Conservation (phyloP, 2,329 filamentous ascomycete genomes). For the Mariannaea elegans region DNA sequence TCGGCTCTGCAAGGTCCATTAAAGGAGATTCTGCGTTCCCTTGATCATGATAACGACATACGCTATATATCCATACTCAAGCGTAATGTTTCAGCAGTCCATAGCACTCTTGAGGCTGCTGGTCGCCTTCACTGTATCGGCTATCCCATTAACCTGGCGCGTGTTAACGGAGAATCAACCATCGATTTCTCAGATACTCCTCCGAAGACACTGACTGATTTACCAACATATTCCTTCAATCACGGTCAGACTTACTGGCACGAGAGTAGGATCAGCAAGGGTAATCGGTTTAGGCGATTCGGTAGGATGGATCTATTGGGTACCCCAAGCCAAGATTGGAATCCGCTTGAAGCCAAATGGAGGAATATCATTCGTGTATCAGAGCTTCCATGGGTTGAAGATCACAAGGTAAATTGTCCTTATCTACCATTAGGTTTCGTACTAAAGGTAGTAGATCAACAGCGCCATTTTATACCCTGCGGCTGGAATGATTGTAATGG, state of each 20-base stretch:
- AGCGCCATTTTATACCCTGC: not conserved
- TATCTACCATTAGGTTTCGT: too few species aligned
- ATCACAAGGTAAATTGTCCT: too few species aligned
- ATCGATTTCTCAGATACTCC: not conserved
- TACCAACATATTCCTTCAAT: conserved; percentile 7
- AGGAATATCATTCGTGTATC: not conserved
- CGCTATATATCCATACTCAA: not conserved
- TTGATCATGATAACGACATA: too few species aligned
- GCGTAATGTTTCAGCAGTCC: not conserved
- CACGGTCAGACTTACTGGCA: not conserved
- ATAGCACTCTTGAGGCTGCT: not conserved
- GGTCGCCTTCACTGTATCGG: not conserved
- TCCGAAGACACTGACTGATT: not conserved
- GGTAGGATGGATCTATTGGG: not conserved
- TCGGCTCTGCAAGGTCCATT: not conserved
- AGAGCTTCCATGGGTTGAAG: conserved; percentile 4
- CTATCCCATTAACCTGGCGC: not conserved
- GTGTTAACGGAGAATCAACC: not conserved
- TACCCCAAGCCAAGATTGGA: not conserved
- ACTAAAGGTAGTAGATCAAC: too few species aligned
- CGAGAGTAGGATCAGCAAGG: not conserved
- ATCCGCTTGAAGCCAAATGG: not conserved
- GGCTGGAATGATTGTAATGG: conserved; percentile 2
- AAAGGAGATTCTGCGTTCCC: too few species aligned
- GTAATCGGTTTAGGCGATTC: not conserved